Conservation (phyloP, 192 early-diverging fungal species). For the Podila minutissima region DNA sequence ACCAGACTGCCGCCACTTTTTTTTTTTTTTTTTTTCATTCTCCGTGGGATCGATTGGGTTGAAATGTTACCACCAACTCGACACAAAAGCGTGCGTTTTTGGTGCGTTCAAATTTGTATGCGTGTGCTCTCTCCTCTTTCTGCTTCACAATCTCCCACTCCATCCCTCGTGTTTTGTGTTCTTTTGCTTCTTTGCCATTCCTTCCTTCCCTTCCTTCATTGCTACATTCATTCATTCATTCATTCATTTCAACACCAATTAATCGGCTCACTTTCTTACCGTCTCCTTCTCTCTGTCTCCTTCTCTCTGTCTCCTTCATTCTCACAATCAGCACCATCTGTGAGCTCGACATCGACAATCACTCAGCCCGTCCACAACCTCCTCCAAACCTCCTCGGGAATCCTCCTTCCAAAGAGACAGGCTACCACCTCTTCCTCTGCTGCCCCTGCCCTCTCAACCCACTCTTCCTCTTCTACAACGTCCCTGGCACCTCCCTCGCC, state of each 20-base stretch:
- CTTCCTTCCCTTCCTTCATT: not conserved
- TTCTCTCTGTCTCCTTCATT: not conserved
- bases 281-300: not conserved
- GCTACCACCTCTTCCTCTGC: constrained; percentile 4
- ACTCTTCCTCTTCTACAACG: constrained; percentile 1
- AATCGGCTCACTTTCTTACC: not conserved
- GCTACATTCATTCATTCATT: not conserved
- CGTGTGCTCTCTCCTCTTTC: too few relatives aligned
- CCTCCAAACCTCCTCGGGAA: constrained; percentile 28
- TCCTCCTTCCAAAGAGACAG: constrained; percentile 13
- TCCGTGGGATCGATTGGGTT: too few relatives aligned
- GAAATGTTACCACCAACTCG: too few relatives aligned
- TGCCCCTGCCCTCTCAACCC: constrained; percentile 18
- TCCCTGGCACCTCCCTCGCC: constrained; percentile 5
- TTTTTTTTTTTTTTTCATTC: too few relatives aligned
- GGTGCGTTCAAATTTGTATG: too few relatives aligned
- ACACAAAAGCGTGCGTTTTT: too few relatives aligned
- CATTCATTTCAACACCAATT: not conserved
- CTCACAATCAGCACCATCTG: not conserved
- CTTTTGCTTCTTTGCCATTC: not conserved
- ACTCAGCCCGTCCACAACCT: constrained; percentile 13
- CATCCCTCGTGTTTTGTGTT: not conserved
- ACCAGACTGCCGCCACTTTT: too few relatives aligned
- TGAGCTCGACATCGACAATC: constrained; percentile 1
- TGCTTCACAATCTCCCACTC: not conserved